Percentiles rank a stretch among this genome's conserved stretches.
Evolutionary conservation across 768 basidiomycete species (phyloP).

Genomic region (Neoboletus subvelutipes): DNA sequence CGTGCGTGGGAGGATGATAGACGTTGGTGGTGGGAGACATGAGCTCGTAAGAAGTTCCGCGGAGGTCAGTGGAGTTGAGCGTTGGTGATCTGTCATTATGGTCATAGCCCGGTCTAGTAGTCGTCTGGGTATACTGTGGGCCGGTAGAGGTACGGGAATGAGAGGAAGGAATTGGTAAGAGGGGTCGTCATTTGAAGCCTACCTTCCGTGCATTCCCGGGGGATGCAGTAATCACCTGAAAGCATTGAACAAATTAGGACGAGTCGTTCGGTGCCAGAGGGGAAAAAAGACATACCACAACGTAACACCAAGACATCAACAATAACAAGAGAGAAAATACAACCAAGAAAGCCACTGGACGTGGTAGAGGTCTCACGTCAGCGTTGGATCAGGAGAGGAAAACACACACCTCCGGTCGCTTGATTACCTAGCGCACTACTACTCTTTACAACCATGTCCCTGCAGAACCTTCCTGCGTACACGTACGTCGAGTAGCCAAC

Average conservation of each 20-base stretch:
- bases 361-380: conserved; percentile 3
- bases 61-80: conserved; percentile 23
- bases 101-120: conserved; percentile 24
- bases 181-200: conserved; percentile 25
- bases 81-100: conserved; percentile 21
- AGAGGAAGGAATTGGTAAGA: conserved; percentile 1
- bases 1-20: conserved; percentile 16
- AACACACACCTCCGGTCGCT: conserved; percentile 64
- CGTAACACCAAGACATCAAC: conserved; percentile 81
- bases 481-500: conserved; percentile 75
- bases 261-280: neutral
- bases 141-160: conserved; percentile 6
- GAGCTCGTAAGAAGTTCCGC: conserved; percentile 30
- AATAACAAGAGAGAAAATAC: conserved; percentile 61
- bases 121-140: conserved; percentile 25
- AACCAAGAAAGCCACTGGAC: conserved; percentile 62
- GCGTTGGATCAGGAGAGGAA: neutral
- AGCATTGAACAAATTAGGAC: neutral
- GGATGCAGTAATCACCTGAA: conserved; percentile 60
- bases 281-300: conserved; percentile 48
- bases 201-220: conserved; percentile 73
- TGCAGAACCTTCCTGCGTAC: conserved; percentile 69
- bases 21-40: conserved; percentile 16
- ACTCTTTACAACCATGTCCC: conserved; percentile 61
- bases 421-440: conserved; percentile 45